A percentile compares a stretch with the other conserved stretches of the same genome.
phyloP scores from a whole-genome alignment of 345 rosid species.

The Dimocarpus longan region DNA sequence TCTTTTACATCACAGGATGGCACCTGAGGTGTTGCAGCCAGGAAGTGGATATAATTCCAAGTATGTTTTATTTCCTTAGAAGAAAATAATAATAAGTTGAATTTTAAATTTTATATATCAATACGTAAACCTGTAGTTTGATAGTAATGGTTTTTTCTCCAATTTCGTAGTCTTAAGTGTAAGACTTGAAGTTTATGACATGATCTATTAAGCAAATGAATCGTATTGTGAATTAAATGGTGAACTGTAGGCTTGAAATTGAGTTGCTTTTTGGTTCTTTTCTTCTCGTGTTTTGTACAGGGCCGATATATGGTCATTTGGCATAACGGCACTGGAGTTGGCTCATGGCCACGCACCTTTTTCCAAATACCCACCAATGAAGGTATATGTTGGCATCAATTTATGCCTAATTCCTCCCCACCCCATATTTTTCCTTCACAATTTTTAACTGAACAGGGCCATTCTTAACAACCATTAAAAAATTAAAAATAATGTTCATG shows the following conservation, averaged over 20 bases:
- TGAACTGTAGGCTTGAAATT: slow-evolving; percentile 26
- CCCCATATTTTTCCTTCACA: too few relatives aligned
- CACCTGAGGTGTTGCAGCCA: slow-evolving; percentile 98
- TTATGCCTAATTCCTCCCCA: too few relatives aligned
- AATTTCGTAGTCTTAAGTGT: not conserved
- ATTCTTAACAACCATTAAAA: not conserved
- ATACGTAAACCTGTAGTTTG: not conserved
- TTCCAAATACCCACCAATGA: slow-evolving; percentile 98
- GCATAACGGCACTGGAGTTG: slow-evolving; percentile 95
- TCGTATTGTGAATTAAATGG: not conserved
- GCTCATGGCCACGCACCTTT: slow-evolving; percentile 99
- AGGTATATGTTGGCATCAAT: slow-evolving; percentile 46
- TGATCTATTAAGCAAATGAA: not conserved
- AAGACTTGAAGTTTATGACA: not conserved
- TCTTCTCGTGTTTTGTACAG: slow-evolving; percentile 43
- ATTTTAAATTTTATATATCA: not conserved
- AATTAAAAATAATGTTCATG: not conserved
- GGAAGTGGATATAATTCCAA: slow-evolving; percentile 97
- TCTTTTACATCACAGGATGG: slow-evolving; percentile 76
- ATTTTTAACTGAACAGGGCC: too few relatives aligned
- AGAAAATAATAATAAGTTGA: not conserved
- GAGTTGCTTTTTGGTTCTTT: slow-evolving; percentile 24
- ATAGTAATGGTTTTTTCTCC: not conserved
- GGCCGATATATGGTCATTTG: slow-evolving; percentile 99
- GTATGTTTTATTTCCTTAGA: slow-evolving; percentile 48